These are phyloP conservation scores for Schwanniomyces etchellsii DNA, from an alignment of 1,139 yeast species.

Conservation along the genomic window DNA sequence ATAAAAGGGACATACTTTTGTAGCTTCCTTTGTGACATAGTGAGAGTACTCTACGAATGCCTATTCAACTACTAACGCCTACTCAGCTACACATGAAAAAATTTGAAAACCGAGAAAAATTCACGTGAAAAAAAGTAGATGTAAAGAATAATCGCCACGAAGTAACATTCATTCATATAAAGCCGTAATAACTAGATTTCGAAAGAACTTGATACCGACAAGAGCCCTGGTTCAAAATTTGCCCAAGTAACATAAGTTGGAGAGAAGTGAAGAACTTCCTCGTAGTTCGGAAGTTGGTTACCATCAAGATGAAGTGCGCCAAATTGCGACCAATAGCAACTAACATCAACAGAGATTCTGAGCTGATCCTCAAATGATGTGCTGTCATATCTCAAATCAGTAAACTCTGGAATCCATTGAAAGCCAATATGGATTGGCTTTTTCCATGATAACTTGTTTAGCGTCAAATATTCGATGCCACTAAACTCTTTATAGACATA, in stretches of 20 bases:
- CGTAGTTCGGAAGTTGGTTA: slow-evolving; percentile 58
- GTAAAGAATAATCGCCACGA: too few relatives aligned
- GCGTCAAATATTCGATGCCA: slow-evolving; percentile 58
- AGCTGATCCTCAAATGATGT: slow-evolving; percentile 9
- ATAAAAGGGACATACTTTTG: slow-evolving; percentile 35
- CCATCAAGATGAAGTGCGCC: too few relatives aligned
- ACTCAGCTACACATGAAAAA: neutral
- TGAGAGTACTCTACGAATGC: neutral
- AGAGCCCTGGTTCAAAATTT: slow-evolving; percentile 62
- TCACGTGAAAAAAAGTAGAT: slow-evolving; percentile 1
- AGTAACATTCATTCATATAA: too few relatives aligned
- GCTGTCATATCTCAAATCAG: slow-evolving; percentile 24
- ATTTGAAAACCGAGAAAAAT: neutral
- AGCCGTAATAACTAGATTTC: slow-evolving; percentile 31
- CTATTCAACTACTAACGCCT: too few relatives aligned
- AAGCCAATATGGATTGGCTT: slow-evolving; percentile 55
- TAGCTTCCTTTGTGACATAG: slow-evolving; percentile 39
- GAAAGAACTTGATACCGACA: slow-evolving; percentile 42
- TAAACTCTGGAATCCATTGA: slow-evolving; percentile 73
- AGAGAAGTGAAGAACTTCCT: slow-evolving; percentile 59
- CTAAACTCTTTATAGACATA: slow-evolving; percentile 45
- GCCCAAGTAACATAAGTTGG: slow-evolving; percentile 64
- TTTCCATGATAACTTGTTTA: slow-evolving; percentile 64
- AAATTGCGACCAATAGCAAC: slow-evolving; percentile 79
- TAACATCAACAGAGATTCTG: slow-evolving; percentile 45